Evolutionary conservation across 2,329 filamentous ascomycete species (phyloP), one percentile per base, ranked within the genome.

Genomic region (Xylariaceae sp.): DNA sequence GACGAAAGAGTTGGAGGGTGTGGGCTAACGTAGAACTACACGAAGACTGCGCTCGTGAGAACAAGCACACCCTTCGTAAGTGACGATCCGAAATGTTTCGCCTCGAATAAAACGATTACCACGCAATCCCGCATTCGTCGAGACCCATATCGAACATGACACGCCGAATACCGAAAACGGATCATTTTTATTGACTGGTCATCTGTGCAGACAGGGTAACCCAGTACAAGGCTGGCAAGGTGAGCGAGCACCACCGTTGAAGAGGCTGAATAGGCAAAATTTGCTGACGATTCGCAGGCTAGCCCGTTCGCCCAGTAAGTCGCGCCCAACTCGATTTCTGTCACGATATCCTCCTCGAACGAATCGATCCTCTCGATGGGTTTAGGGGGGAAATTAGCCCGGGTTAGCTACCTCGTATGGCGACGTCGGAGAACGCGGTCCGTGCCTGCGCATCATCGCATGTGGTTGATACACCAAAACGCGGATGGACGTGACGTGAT

Each of bases 61-160:
- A 50, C 47, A 50, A 50, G 47, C 47, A 50, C 45, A 50, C 45
- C 34, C 45, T 50, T 40, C 45, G 37, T 43, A 43, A 46, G 43
- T 40, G 18, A 17, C 15, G 40, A 38, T 21, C 15, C 18, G 23
- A 41, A 17, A 12, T n/a, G 8, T 29, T 21, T 27, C 15, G 5
- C 34, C 18, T 9, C 2, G 7, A 17, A 34, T 3, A n/a, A n/a
- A n/a, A n/a, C n/a, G n/a, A 24, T 24, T 24, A 7, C 6, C 21
- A 24, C 15, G 24, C 23, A 3, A 24, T 30, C 36, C 13, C 21
- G 14, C 33, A 19, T 14, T 24, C 21, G 12, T 9, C 9, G 12
- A 5, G 27, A 13, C 15, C n/a, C 3, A 14, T 13, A 12, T 11
- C 11, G 11, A 26, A 6, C 23, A 12, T n/a, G n/a, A n/a, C 7